Percentiles rank a stretch among this genome's conserved stretches.
These are phyloP conservation scores for Russula abietina DNA, from an alignment of 768 basidiomycete genomes.

Conservation along the genomic window DNA sequence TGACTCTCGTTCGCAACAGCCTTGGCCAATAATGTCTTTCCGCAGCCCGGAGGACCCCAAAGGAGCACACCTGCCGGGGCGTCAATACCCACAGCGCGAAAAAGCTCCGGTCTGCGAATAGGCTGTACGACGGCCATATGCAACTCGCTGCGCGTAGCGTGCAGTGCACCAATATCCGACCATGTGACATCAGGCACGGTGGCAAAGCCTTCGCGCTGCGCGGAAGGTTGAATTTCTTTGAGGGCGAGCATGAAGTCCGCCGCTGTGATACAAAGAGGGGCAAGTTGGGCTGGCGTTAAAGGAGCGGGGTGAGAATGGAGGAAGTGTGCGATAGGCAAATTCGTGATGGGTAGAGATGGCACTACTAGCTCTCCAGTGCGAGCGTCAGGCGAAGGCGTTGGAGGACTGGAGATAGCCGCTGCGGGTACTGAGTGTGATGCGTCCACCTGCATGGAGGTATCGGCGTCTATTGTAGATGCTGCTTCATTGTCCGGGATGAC, in stretches of 20 bases:
- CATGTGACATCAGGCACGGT: conserved; percentile 95
- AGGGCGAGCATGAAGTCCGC: conserved; percentile 78
- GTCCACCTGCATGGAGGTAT: conserved; percentile 38
- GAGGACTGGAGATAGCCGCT: neutral
- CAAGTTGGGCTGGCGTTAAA: conserved; percentile 69
- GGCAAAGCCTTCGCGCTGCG: conserved; percentile 96
- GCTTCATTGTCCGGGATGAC: conserved; percentile 42
- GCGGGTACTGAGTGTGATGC: conserved; percentile 10
- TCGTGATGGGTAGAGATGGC: conserved; percentile 31
- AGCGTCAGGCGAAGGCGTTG: conserved; percentile 10
- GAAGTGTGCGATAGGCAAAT: conserved; percentile 80
- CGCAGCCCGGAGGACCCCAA: conserved; percentile 99
- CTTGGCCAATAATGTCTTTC: conserved; percentile 96
- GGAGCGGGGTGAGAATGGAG: conserved; percentile 81
- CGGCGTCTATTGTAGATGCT: conserved; percentile 27
- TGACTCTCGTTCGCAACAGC: conserved; percentile 94
- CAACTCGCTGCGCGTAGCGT: conserved; percentile 78
- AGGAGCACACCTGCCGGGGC: conserved; percentile 89
- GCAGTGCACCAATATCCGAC: conserved; percentile 92
- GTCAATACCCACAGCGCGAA: conserved; percentile 81
- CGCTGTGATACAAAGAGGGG: conserved; percentile 73
- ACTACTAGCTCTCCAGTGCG: conserved; percentile 31
- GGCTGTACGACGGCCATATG: conserved; percentile 98
- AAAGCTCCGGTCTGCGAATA: conserved; percentile 83
- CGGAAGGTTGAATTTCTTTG: conserved; percentile 89